phyloP scores from a whole-genome alignment of 805 yeast genomes.

The Jamesozyma piceae region DNA sequence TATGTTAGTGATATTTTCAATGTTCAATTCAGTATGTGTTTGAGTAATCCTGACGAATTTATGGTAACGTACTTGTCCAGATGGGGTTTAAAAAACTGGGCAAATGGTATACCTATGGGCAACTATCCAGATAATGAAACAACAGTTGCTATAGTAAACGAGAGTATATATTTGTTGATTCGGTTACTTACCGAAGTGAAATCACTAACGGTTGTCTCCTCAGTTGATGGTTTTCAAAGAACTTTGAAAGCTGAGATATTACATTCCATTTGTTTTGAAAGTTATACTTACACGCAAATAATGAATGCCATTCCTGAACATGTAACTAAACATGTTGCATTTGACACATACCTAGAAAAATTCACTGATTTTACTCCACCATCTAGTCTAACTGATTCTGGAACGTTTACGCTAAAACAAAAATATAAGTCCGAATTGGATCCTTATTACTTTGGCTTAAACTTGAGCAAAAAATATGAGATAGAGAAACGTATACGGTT shows the following conservation, averaged over 20 bases:
- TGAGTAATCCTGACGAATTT: constrained; percentile 46
- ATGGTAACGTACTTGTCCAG: constrained; percentile 52
- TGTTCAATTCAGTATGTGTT: constrained; percentile 51
- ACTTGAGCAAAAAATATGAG: constrained; percentile 74
- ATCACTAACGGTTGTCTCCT: constrained; percentile 42
- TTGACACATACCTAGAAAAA: constrained; percentile 50
- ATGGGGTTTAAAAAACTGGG: constrained; percentile 59
- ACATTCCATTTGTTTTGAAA: constrained; percentile 72
- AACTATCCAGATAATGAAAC: constrained; percentile 37
- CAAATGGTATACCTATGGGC: constrained; percentile 34
- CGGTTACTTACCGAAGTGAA: constrained; percentile 59
- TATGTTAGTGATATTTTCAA: constrained; percentile 69
- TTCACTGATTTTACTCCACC: constrained; percentile 60
- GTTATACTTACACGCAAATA: constrained; percentile 61
- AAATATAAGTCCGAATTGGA: constrained; percentile 49
- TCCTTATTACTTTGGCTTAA: constrained; percentile 73
- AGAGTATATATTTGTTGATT: constrained; percentile 60
- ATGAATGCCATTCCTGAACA: constrained; percentile 67
- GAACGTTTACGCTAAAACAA: constrained; percentile 59
- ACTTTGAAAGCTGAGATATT: constrained; percentile 63
- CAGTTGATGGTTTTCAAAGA: constrained; percentile 39
- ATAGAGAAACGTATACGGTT: constrained; percentile 59
- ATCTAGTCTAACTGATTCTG: constrained; percentile 44
- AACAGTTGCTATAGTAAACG: constrained; percentile 62
- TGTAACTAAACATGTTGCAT: constrained; percentile 58